Evolutionary conservation across 345 rosid species (phyloP).

Genomic region (Geranium brycei): DNA sequence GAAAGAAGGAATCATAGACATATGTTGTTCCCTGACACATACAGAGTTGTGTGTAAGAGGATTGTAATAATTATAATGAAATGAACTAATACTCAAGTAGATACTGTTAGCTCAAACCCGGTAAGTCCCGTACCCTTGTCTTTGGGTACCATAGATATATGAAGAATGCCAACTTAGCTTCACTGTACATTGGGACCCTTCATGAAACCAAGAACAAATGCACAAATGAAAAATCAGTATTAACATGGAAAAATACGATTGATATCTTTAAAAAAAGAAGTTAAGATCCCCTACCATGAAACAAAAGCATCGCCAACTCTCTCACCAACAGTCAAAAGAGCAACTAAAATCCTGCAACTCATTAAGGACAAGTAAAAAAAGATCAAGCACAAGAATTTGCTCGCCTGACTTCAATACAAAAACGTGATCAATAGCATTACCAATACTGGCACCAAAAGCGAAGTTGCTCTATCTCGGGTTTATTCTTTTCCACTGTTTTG

Average conservation of each 20-base stretch:
- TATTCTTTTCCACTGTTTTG: slow-evolving; percentile 45
- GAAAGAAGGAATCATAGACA: slow-evolving; percentile 53
- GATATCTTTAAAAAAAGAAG: not conserved
- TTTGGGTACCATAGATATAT: slow-evolving; percentile 63
- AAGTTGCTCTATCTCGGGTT: slow-evolving; percentile 49
- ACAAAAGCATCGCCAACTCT: slow-evolving; percentile 50
- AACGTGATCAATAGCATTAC: slow-evolving; percentile 13
- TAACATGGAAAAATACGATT: not conserved
- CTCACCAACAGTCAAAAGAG: slow-evolving; percentile 45
- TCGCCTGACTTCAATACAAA: too few species aligned
- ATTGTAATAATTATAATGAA: not conserved
- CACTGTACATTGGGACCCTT: slow-evolving; percentile 68
- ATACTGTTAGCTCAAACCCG: not conserved
- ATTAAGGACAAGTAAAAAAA: not conserved
- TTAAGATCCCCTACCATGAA: slow-evolving; percentile 35
- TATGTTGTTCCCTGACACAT: slow-evolving; percentile 45
- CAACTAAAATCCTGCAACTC: slow-evolving; percentile 52
- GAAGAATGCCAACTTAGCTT: slow-evolving; percentile 53
- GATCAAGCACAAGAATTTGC: not conserved
- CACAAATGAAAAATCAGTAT: slow-evolving; percentile 1
- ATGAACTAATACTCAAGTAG: not conserved
- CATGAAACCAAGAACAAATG: slow-evolving; percentile 13
- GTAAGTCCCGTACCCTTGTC: slow-evolving; percentile 25
- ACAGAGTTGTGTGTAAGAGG: not conserved
- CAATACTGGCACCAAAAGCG: slow-evolving; percentile 65